A percentile compares a stretch with the other conserved stretches of the same genome.
Conservation (phyloP, 148 eudicot genomes). For the Vaccinium darrowii region DNA sequence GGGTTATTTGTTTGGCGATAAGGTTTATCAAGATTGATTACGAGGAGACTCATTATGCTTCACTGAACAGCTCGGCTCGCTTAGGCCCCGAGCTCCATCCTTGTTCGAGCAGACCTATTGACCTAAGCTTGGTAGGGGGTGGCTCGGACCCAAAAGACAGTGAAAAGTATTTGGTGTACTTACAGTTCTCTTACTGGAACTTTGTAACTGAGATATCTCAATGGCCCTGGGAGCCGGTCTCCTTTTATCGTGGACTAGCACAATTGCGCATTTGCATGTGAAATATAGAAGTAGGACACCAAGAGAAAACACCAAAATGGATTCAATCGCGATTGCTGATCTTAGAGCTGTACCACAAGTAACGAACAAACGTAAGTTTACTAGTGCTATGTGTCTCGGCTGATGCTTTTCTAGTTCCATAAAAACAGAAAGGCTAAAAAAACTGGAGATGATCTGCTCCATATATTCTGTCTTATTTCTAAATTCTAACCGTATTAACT, state of each 20-base stretch:
- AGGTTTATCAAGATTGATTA: no score
- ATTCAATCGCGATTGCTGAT: constrained; percentile 62
- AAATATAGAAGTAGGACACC: constrained; percentile 60
- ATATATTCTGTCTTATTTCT: background rate
- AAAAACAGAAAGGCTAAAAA: background rate
- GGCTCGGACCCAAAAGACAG: no score
- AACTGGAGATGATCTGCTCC: background rate
- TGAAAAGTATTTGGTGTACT: no score
- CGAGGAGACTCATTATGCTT: no score
- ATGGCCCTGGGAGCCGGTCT: constrained; percentile 25
- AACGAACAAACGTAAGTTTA: constrained; percentile 14
- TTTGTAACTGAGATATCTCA: constrained; percentile 31
- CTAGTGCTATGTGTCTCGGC: background rate
- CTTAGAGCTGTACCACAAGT: constrained; percentile 59
- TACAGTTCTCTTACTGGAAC: no score
- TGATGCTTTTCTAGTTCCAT: background rate
- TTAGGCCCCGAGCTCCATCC: no score
- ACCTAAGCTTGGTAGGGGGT: no score
- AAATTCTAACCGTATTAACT: background rate
- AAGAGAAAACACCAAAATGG: constrained; percentile 52
- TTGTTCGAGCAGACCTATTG: no score
- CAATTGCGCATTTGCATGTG: constrained; percentile 76
- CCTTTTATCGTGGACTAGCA: constrained; percentile 50
- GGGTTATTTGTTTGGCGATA: no score
- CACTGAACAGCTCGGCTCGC: no score